Evolutionary conservation across 2,329 filamentous ascomycete species (phyloP).

Genomic region (Talaromyces sp.): DNA sequence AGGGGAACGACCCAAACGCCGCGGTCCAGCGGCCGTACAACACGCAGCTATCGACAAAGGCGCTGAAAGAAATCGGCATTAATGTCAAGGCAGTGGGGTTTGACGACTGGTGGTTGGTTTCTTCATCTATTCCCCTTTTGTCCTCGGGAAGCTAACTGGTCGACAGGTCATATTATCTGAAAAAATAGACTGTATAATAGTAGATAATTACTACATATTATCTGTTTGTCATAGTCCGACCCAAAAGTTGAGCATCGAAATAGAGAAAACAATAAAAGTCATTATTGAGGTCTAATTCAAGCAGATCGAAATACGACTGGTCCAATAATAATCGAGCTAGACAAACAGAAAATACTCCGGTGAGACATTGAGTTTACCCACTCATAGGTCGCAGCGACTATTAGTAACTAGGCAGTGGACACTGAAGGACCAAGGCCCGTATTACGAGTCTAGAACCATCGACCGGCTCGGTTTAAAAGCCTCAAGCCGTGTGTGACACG

Average conservation of each 20-base stretch:
- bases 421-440: neutral
- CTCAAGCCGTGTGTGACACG: neutral
- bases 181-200: neutral
- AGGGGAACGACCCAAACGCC: slow-evolving; percentile 67
- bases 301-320: too few relatives aligned
- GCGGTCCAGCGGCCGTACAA: slow-evolving; percentile 78
- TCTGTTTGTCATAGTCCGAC: neutral
- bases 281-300: neutral
- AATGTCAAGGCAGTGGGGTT: slow-evolving; percentile 72
- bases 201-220: neutral
- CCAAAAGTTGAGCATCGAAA: neutral
- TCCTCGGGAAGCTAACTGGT: neutral
- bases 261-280: neutral
- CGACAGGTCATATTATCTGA: neutral
- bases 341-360: neutral
- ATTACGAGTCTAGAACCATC: neutral
- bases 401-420: neutral
- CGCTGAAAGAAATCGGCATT: slow-evolving; percentile 67
- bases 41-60: slow-evolving; percentile 76
- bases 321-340: too few relatives aligned
- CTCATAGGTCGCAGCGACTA: neutral
- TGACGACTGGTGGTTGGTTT: slow-evolving; percentile 66
- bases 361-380: too few relatives aligned
- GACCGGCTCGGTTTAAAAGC: neutral
- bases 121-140: neutral